Percentiles rank a stretch among this genome's conserved stretches.
These are phyloP conservation scores for Alternaria sp. DNA, from an alignment of 2,329 filamentous ascomycete species.

Conservation along the genomic window DNA sequence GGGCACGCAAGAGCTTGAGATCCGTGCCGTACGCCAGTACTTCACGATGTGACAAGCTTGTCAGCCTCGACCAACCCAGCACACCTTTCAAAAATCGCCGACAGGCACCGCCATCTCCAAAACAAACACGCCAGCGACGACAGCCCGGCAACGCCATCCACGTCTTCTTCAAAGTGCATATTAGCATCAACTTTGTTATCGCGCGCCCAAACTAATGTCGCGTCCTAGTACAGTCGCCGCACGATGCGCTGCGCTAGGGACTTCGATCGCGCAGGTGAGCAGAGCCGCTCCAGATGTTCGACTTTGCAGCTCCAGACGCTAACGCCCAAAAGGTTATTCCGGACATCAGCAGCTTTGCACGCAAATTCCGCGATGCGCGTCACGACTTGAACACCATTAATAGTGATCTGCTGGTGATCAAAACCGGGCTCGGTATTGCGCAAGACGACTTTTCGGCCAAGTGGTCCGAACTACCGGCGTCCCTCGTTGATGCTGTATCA, in stretches of 20 bases:
- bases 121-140: conserved; percentile 6
- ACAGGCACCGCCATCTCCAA: conserved; percentile 1
- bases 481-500: conserved; percentile 38
- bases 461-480: conserved; percentile 27
- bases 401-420: conserved; percentile 43
- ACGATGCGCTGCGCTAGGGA: conserved; percentile 45
- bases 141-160: background rate
- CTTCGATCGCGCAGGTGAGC: conserved; percentile 40
- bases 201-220: conserved; percentile 29
- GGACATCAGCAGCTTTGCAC: conserved; percentile 41
- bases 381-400: conserved; percentile 46
- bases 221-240: conserved; percentile 42
- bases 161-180: conserved; percentile 10
- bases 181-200: conserved; percentile 5
- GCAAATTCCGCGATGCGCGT: conserved; percentile 43
- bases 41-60: conserved; percentile 18
- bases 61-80: conserved; percentile 16
- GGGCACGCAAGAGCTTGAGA: conserved; percentile 20
- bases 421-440: conserved; percentile 42
- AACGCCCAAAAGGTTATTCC: conserved; percentile 37
- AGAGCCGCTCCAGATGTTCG: conserved; percentile 14
- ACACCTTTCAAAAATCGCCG: conserved; percentile 2
- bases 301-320: conserved; percentile 18
- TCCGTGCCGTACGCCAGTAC: conserved; percentile 19
- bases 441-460: conserved; percentile 43